Percentiles rank a stretch among this genome's conserved stretches.
Conservation (phyloP, 805 yeast species). For the Candida yuanshanica region DNA sequence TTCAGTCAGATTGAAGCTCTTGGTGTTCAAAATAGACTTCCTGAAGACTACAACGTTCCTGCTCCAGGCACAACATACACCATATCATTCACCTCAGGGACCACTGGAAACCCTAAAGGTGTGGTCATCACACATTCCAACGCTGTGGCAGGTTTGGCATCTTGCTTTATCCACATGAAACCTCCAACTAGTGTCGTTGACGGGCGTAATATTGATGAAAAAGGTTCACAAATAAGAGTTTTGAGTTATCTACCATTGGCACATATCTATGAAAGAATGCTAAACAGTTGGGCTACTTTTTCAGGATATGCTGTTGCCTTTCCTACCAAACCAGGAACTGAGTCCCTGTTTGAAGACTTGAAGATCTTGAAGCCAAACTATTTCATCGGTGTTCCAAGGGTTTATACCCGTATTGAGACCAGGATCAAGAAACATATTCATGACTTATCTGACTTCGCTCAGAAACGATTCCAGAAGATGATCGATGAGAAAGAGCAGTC, state of each 20-base stretch:
- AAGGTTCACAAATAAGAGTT: slow-evolving; percentile 25
- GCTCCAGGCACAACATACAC: slow-evolving; percentile 39
- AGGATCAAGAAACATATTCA: slow-evolving; percentile 30
- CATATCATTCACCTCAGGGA: slow-evolving; percentile 63
- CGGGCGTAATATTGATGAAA: slow-evolving; percentile 11
- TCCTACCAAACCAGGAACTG: slow-evolving; percentile 39
- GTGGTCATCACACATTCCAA: slow-evolving; percentile 43
- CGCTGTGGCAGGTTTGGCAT: slow-evolving; percentile 35
- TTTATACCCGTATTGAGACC: slow-evolving; percentile 48
- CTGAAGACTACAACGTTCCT: slow-evolving; percentile 24
- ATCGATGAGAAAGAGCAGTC: slow-evolving; percentile 6
- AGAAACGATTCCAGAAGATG: slow-evolving; percentile 13
- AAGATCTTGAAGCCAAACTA: slow-evolving; percentile 39
- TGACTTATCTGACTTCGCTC: slow-evolving; percentile 8
- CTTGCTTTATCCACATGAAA: slow-evolving; percentile 11
- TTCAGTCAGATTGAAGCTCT: slow-evolving; percentile 29
- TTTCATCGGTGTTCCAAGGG: slow-evolving; percentile 51
- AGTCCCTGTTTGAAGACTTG: slow-evolving; percentile 45
- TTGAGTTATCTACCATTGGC: slow-evolving; percentile 49
- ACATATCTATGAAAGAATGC: slow-evolving; percentile 52
- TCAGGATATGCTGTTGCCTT: slow-evolving; percentile 40
- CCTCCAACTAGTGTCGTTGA: slow-evolving; percentile 8
- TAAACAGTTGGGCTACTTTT: slow-evolving; percentile 24
- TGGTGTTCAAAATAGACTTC: slow-evolving; percentile 32
- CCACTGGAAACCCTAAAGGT: slow-evolving; percentile 62